Conservation (phyloP, 176 grass and related monocot genomes). For the Oryza australiensis region DNA sequence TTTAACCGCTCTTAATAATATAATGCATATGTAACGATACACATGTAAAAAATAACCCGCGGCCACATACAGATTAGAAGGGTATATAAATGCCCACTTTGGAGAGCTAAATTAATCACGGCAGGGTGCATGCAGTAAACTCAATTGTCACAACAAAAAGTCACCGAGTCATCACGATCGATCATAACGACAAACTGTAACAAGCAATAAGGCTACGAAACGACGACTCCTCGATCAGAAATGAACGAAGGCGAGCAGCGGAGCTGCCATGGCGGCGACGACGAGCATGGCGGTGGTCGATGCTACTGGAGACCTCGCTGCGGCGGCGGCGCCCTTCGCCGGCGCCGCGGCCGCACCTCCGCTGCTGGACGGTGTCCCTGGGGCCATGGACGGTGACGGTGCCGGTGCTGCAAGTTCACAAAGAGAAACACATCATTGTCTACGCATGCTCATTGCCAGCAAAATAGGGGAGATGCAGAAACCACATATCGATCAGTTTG, state of each 20-base stretch:
- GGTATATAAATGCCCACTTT: too few relatives aligned
- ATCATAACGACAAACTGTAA: not conserved
- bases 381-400: conserved; percentile 8
- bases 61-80: too few relatives aligned
- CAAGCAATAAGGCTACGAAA: not conserved
- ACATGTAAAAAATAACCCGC: too few relatives aligned
- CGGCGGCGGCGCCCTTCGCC: not conserved
- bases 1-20: too few relatives aligned
- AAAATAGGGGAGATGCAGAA: not conserved
- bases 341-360: conserved; percentile 5
- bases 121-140: not conserved
- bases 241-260: conserved; percentile 27
- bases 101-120: not conserved
- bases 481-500: not conserved
- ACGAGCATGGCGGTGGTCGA: not conserved
- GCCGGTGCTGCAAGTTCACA: conserved; percentile 25
- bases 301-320: not conserved
- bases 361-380: conserved; percentile 15
- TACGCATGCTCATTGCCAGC: too few relatives aligned
- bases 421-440: not conserved
- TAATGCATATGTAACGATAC: too few relatives aligned
- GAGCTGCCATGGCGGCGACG: conserved; percentile 10
- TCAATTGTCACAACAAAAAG: not conserved
- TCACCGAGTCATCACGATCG: not conserved
- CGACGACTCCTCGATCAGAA: not conserved